Evolutionary conservation across 2,329 filamentous ascomycete species (phyloP), one percentile per base, ranked within the genome.

Genomic region (Didymella keratinophila): DNA sequence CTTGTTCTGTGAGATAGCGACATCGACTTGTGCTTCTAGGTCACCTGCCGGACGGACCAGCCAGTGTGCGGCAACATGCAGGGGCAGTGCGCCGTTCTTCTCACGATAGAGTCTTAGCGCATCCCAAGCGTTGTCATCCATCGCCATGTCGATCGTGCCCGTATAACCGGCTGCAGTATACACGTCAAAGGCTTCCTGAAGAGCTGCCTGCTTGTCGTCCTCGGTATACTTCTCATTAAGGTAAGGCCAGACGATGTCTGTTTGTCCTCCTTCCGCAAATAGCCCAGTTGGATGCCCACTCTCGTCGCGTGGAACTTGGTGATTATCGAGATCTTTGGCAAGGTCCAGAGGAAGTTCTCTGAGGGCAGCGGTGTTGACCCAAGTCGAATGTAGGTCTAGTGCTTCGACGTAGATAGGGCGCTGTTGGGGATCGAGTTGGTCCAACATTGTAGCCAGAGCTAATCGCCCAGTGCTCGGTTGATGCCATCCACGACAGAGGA

Each of bases 31-130:
- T 16, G 44, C 81, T 25, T 61, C 73, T 20, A 83, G 18, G 52
- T 76, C 77, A 72, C 76, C 37, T 68, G 69, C 6, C 3, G 82
- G 82, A 39, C 73, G 77, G 52, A 84, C 76, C 57, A 85, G 74
- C 83, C 83, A 85, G 68, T 85, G 81, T 10, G 80, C 81, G 1
- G 82, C 78, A 30, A 84, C 71, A 32, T 81, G 78, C 53, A 84
- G 75, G 2, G 80, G 78, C 8, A 79, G 64, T 4, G 60, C 59
- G 23, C 55, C 55, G 23, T 61, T 49, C 16, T 32, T 50, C 46
- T 61, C 36, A 52, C 70, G 65, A 23, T 80, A 84, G 80, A 8
- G 41, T 28, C 49, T 49, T 16, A 61, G 32, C n/a, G 54, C 54
- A 36, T 58, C 47, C 59, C 59, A 61, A 9, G 55, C 39, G 27